These are phyloP conservation scores for Giardia muris DNA, from an alignment of 208 protist genomes.

Conservation along the genomic window DNA sequence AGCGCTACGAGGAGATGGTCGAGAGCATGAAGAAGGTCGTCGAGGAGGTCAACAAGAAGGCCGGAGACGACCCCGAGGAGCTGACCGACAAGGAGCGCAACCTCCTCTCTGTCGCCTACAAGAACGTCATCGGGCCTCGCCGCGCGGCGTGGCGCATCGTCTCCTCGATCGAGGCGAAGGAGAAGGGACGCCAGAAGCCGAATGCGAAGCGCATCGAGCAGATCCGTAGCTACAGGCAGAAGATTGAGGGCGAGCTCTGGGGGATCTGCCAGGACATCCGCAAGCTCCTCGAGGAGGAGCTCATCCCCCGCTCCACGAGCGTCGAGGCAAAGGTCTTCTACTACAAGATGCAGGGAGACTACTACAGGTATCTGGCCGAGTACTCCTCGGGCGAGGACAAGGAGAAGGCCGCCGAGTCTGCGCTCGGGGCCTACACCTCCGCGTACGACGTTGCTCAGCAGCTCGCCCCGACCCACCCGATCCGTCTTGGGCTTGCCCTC, in stretches of 20 bases:
- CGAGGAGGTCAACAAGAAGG: constrained; percentile 57
- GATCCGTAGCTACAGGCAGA: constrained; percentile 71
- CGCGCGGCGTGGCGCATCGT: constrained; percentile 93
- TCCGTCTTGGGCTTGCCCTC: constrained; percentile 89
- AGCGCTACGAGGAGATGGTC: constrained; percentile 96
- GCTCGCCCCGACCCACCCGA: constrained; percentile 75
- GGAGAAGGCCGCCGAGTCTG: constrained; percentile 51
- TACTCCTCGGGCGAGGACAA: constrained; percentile 58
- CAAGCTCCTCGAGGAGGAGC: constrained; percentile 70
- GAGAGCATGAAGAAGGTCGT: constrained; percentile 87
- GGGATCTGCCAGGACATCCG: constrained; percentile 90
- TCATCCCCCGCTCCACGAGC: constrained; percentile 74
- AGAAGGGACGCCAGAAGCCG: constrained; percentile 52
- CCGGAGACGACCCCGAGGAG: too few relatives aligned
- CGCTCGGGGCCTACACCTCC: constrained; percentile 53
- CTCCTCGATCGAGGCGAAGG: constrained; percentile 80
- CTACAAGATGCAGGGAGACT: constrained; percentile 61
- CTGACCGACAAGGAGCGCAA: constrained; percentile 95
- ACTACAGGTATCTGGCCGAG: constrained; percentile 86
- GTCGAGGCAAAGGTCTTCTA: constrained; percentile 64
- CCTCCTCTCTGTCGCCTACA: constrained; percentile 98
- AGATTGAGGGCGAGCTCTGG: constrained; percentile 83
- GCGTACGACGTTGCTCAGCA: constrained; percentile 52
- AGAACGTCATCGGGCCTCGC: constrained; percentile 94
- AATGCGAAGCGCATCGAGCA: constrained; percentile 63